Evolutionary conservation across 345 rosid species (phyloP).

Genomic region (Odontarrhena argentea): DNA sequence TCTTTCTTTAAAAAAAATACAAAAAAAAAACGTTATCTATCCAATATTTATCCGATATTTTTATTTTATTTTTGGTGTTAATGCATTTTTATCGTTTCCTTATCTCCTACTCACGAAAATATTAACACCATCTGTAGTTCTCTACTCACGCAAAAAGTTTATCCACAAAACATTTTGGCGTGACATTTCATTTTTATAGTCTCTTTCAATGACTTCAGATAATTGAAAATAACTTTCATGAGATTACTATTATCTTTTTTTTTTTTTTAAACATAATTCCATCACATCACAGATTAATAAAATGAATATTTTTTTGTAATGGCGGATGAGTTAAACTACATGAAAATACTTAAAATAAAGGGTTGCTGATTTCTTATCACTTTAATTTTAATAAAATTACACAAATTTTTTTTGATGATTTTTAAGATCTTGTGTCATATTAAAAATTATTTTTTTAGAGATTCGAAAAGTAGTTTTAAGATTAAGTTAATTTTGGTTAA

Average conservation of each 20-base stretch:
- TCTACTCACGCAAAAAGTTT: slow-evolving; percentile 16
- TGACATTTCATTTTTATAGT: neutral
- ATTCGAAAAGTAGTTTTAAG: too few species aligned
- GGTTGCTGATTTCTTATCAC: too few species aligned
- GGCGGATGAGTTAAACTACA: too few species aligned
- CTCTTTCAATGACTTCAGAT: neutral
- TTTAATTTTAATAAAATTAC: too few species aligned
- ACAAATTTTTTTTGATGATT: too few species aligned
- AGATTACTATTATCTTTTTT: neutral
- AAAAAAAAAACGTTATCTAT: slow-evolving; percentile 24
- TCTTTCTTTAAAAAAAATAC: neutral
- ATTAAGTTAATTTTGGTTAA: too few species aligned
- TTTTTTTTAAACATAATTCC: too few species aligned
- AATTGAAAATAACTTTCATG: neutral
- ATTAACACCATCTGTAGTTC: neutral
- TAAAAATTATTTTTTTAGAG: too few species aligned
- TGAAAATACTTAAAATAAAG: too few species aligned
- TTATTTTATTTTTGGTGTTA: neutral
- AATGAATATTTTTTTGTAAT: too few species aligned
- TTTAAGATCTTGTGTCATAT: too few species aligned
- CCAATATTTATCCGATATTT: slow-evolving; percentile 9
- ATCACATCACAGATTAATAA: too few species aligned
- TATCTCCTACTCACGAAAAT: slow-evolving; percentile 3
- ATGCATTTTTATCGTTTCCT: slow-evolving; percentile 29
- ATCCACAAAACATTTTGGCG: slow-evolving; percentile 17